These are phyloP conservation scores for Fusarium solani-melongenae DNA, from an alignment of 2,329 filamentous ascomycete genomes.

Conservation along the genomic window DNA sequence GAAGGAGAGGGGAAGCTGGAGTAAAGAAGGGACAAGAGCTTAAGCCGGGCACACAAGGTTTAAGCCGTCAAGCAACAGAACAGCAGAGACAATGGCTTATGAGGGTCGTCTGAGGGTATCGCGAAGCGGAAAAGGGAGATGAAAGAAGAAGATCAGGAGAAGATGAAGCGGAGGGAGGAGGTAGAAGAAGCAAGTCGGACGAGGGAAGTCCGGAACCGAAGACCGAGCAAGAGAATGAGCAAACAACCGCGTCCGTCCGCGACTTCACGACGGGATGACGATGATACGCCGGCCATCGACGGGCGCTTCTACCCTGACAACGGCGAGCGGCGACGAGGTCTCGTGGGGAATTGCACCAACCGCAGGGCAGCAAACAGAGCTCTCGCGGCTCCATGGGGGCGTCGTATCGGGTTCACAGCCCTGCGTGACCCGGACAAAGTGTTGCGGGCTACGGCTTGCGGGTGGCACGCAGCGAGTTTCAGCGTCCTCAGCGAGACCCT, in stretches of 20 bases:
- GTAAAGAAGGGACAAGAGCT: constrained; percentile 21
- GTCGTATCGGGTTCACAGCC: constrained; percentile 34
- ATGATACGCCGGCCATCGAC: constrained; percentile 41
- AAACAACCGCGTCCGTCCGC: constrained; percentile 28
- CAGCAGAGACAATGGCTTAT: constrained; percentile 8
- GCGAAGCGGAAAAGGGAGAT: constrained; percentile 17
- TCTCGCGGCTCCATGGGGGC: constrained; percentile 24
- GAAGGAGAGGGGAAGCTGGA: constrained; percentile 14
- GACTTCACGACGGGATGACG: constrained; percentile 38
- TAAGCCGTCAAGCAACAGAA: constrained; percentile 11
- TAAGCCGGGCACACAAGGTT: constrained; percentile 29
- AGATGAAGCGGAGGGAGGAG: constrained; percentile 11
- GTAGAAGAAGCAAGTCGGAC: constrained; percentile 26
- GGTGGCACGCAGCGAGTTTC: neutral
- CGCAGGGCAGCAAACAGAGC: constrained; percentile 17
- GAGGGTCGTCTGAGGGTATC: constrained; percentile 34
- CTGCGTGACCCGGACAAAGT: constrained; percentile 35
- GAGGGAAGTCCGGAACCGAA: constrained; percentile 30
- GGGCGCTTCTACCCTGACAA: constrained; percentile 27
- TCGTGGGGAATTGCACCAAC: constrained; percentile 33
- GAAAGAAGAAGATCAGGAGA: constrained; percentile 16
- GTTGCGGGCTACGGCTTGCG: neutral
- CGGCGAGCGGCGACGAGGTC: constrained; percentile 28
- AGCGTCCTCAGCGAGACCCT: neutral
- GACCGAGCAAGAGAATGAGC: constrained; percentile 18